Conservation (phyloP, 2,329 filamentous ascomycete genomes). For the Furcasterigmium furcatum region DNA sequence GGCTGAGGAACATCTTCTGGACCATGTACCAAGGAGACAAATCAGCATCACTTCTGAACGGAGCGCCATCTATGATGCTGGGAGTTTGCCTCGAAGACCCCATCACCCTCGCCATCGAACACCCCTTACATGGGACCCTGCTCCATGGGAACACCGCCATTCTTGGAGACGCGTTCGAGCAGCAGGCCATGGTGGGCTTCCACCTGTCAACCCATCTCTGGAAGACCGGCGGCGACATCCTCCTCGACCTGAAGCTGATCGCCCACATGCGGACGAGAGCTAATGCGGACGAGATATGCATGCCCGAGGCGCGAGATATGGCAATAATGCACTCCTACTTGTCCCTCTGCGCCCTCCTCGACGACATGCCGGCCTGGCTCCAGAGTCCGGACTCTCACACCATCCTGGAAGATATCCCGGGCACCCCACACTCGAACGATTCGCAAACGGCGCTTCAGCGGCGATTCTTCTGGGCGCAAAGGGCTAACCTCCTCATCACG, state of each 20-base stretch:
- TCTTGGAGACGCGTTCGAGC: neutral
- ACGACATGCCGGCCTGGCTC: neutral
- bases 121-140: neutral
- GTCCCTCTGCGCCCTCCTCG: neutral
- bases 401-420: neutral
- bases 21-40: slow-evolving; percentile 36
- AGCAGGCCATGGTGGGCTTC: neutral
- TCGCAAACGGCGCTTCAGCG: neutral
- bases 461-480: slow-evolving; percentile 28
- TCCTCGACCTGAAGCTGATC: slow-evolving; percentile 1
- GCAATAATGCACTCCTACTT: neutral
- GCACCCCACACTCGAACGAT: neutral
- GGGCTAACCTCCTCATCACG: slow-evolving; percentile 34
- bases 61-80: slow-evolving; percentile 38
- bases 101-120: slow-evolving; percentile 24
- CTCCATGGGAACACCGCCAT: neutral
- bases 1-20: slow-evolving; percentile 31
- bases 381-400: neutral
- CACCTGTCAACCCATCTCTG: neutral
- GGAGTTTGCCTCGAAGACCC: slow-evolving; percentile 35
- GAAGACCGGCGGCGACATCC: neutral
- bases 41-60: slow-evolving; percentile 32
- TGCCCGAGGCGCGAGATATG: neutral
- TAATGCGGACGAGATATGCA: neutral
- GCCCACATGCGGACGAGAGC: neutral